Percentiles rank a stretch among this genome's conserved stretches.
Evolutionary conservation across 2,329 filamentous ascomycete genomes (phyloP).

Genomic region (Bertia moriformis): DNA sequence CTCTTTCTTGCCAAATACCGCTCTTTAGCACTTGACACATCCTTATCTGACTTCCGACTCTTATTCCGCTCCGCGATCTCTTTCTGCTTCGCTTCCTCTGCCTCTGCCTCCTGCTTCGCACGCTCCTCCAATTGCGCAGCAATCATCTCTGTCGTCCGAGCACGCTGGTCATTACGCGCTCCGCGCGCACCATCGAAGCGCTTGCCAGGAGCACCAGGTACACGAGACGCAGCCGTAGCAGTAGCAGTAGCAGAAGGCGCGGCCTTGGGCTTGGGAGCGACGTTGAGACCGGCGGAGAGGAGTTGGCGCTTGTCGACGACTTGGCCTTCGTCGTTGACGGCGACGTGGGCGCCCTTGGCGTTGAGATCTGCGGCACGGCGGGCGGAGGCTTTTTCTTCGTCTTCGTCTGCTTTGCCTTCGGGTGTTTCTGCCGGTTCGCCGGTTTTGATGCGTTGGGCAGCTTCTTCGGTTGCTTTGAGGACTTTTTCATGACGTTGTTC

Average conservation of each 20-base stretch:
- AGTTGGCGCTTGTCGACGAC: slow-evolving; percentile 50
- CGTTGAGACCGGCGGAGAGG: slow-evolving; percentile 44
- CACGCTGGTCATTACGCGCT: slow-evolving; percentile 26
- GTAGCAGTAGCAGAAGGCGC: slow-evolving; percentile 6
- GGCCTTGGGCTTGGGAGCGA: slow-evolving; percentile 35
- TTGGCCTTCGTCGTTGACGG: slow-evolving; percentile 49
- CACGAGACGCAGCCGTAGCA: slow-evolving; percentile 7
- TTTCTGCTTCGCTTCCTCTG: slow-evolving; percentile 35
- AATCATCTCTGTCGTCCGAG: slow-evolving; percentile 44
- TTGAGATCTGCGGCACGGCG: slow-evolving; percentile 40
- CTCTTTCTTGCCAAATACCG: slow-evolving; percentile 44
- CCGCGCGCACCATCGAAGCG: slow-evolving; percentile 12
- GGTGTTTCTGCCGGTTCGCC: slow-evolving; percentile 11
- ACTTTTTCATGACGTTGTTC: slow-evolving; percentile 40
- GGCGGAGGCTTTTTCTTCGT: slow-evolving; percentile 24
- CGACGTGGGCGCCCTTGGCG: slow-evolving; percentile 30
- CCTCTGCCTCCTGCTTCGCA: slow-evolving; percentile 36
- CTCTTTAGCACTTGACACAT: slow-evolving; percentile 45
- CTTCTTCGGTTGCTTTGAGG: slow-evolving; percentile 35
- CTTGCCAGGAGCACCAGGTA: not conserved
- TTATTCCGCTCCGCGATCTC: slow-evolving; percentile 38
- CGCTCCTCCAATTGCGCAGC: slow-evolving; percentile 41
- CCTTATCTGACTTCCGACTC: slow-evolving; percentile 38
- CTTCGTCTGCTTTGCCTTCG: slow-evolving; percentile 5
- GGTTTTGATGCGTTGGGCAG: slow-evolving; percentile 11